Base-by-base conservation (phyloP, 495 filamentous ascomycete genomes). In the Lepidopterella palustris region DNA sequence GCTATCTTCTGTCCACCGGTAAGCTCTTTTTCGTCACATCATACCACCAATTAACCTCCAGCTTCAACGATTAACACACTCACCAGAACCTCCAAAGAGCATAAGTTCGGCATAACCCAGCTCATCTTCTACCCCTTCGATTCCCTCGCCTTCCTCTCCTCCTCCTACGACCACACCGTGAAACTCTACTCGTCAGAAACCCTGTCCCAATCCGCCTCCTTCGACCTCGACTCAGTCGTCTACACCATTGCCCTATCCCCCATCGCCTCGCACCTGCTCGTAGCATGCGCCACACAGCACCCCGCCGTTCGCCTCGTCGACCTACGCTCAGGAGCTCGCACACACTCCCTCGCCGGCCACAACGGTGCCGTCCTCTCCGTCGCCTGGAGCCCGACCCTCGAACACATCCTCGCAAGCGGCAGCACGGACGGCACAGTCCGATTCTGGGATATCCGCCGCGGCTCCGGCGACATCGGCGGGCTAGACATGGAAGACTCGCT, bases 81-180 rank as follows among this genome's bases (percentile, higher is more conserved):
- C 5, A 50, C 21, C 45, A 73, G 71, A 57, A 62, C 71, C 4
- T 32, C 66, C 18, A 74, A 76, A 13, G 77, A 80, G 10, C 88
- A 93, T 70, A 87, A 81, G 49, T 88, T 85, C 64, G 87, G 89
- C 52, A 86, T 96, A 53, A 95, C 91, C 1, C 85, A 90, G 32
- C 73, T 96, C 39, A 88, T 81, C 1, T 95, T 95, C 73, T 96
- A 93, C 66, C 90, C 92, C 3, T 93, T 93, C 65, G 92, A 92
- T 75, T 73, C 86, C 59, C 72, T 81, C 62, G 75, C 91, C 29
- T 93, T 97, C 63, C 76, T 95, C 10, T 88, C 88, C 0, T 86
- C 85, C 10, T 89, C 90, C 48, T 90, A 89, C 69, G 92, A 96
- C 70, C 84, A 87, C 58, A 88, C 84, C 3, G 77, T 96, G 29